Percentiles rank a stretch among this genome's conserved stretches.
Evolutionary conservation across 2,329 filamentous ascomycete species (phyloP).

Genomic region (Ceratocystis ficicola): DNA sequence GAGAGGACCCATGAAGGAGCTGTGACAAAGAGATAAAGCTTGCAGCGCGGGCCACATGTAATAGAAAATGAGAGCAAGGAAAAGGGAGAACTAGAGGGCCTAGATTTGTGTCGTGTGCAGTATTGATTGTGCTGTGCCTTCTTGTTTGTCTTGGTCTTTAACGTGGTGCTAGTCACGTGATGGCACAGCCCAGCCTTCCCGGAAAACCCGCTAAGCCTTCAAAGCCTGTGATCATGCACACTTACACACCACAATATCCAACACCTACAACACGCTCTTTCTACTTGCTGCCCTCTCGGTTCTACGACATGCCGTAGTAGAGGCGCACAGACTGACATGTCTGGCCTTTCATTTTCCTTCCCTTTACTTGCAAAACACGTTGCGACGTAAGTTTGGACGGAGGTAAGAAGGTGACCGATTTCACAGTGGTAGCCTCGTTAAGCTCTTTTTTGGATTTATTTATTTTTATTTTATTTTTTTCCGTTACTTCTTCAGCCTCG

Average conservation of each 20-base stretch:
- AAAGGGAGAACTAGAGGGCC: no score
- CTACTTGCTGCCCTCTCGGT: neutral
- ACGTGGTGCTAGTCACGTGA: no score
- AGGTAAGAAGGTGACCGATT: neutral
- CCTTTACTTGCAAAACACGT: no score
- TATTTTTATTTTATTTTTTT: neutral
- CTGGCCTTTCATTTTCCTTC: neutral
- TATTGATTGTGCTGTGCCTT: no score
- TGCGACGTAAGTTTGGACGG: no score
- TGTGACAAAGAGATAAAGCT: neutral
- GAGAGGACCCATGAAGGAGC: neutral
- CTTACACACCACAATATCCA: neutral
- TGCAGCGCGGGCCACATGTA: no score
- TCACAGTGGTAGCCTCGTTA: neutral
- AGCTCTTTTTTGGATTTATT: neutral
- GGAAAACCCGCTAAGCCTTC: no score
- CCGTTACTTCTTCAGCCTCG: neutral
- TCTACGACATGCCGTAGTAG: neutral
- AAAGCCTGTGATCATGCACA: no score
- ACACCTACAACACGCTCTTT: neutral
- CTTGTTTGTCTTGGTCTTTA: no score
- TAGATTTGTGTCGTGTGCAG: no score
- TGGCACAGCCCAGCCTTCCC: no score
- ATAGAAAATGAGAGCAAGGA: no score
- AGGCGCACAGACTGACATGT: neutral